Evolutionary conservation across 2,329 filamentous ascomycete genomes (phyloP).

Genomic region (Epichloe coenophiala): DNA sequence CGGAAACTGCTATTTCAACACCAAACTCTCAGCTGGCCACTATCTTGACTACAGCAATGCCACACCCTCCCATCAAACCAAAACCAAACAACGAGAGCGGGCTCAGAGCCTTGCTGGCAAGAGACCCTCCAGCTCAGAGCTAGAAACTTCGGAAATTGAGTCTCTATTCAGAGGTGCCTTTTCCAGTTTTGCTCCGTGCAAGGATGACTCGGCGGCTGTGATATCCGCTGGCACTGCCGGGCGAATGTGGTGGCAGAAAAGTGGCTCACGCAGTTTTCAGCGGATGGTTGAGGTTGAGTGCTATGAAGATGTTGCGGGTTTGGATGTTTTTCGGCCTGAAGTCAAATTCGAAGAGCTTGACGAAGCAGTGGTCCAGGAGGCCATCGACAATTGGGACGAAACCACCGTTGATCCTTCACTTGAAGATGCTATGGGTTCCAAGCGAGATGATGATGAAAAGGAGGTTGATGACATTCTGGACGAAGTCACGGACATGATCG

Average conservation of each 20-base stretch:
- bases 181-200: conserved; percentile 65
- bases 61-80: conserved; percentile 37
- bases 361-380: conserved; percentile 37
- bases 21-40: conserved; percentile 50
- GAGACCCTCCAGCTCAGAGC: conserved; percentile 40
- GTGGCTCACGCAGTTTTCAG: conserved; percentile 52
- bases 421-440: conserved; percentile 36
- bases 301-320: conserved; percentile 26
- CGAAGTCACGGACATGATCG: conserved; percentile 62
- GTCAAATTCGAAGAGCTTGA: conserved; percentile 29
- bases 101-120: conserved; percentile 52
- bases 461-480: conserved; percentile 56
- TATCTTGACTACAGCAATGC: conserved; percentile 60
- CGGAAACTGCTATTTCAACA: conserved; percentile 50
- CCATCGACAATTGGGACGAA: conserved; percentile 46
- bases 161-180: conserved; percentile 64
- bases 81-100: conserved; percentile 56
- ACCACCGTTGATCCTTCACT: conserved; percentile 43
- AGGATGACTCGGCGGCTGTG: conserved; percentile 59
- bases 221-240: conserved; percentile 54
- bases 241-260: conserved; percentile 64
- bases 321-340: conserved; percentile 20
- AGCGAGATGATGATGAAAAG: conserved; percentile 47
- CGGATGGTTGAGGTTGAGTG: conserved; percentile 44
- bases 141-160: conserved; percentile 56